Base-by-base conservation (phyloP, 1,139 yeast species). In the Hyphopichia burtonii region DNA sequence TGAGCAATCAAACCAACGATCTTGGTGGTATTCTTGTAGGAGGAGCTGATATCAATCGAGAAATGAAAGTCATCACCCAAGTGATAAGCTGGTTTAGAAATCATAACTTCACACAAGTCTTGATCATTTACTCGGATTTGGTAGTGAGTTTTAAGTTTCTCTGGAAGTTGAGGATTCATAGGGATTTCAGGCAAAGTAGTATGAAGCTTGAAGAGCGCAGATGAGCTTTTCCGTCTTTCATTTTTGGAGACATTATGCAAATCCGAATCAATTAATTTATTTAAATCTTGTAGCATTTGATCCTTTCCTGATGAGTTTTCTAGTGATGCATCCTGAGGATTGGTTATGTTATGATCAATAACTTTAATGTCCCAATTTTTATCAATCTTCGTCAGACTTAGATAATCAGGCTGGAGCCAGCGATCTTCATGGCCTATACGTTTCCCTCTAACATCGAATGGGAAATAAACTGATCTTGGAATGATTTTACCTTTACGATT, bases 11-110 rank as follows among this genome's bases (percentile, higher is more conserved):
- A 43, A 1, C 78, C 77, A 1, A 63, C 64, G 3, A 70, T 58
- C 36, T 61, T 61, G 3, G 65, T 56, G 4, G 42, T 41, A 4
- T 52, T 44, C 11, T 40, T 42, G 11, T 49, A 53, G 7, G 41
- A 42, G 2, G 61, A 59, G 38, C 49, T 54, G 18, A 58, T 47
- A 38, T 65, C 60, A 9, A 77, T 52, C 0, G 61, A 55, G 36
- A 76, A 61, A 43, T 66, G 66, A 9, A 78, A 61, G 43, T 74
- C 77, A 31, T 79, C 83, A 1, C 82, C 79, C 10, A 73, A 49
- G 41, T 73, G 75, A 50, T 68, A 79, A 45, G 71, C 71, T 1
- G 77, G 70, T 47, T 74, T 73, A 2, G 72, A 57, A n/a, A 66
- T 42, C 10, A 56, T 54, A 12, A 71, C 55, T n/a, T 55, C 47